Conservation (phyloP, 192 early-diverging fungal genomes). For the Coemansia sp. region DNA sequence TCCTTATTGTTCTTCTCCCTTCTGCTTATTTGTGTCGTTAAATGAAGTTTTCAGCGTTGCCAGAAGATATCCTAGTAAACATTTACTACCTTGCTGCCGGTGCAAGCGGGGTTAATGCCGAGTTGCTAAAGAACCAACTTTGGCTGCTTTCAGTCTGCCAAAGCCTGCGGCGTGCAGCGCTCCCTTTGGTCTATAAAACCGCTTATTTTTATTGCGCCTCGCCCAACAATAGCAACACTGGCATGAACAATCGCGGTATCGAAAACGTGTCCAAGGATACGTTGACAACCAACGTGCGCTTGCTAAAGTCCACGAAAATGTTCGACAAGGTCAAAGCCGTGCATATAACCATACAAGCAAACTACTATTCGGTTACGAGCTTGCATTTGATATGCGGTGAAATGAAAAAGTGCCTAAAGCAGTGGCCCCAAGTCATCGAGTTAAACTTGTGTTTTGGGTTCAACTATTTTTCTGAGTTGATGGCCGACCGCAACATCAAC, state of each 20-base stretch:
- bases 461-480: background rate
- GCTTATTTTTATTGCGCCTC: background rate
- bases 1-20: background rate
- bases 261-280: background rate
- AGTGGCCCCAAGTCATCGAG: background rate
- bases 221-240: background rate
- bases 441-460: background rate
- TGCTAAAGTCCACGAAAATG: background rate
- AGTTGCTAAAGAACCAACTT: background rate
- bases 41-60: background rate
- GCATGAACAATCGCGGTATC: background rate
- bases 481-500: background rate
- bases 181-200: slow-evolving; percentile 2
- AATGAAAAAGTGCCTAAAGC: background rate
- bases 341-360: background rate
- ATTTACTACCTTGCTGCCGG: background rate
- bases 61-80: background rate
- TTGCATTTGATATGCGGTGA: background rate
- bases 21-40: background rate
- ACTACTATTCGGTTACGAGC: background rate
- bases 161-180: background rate
- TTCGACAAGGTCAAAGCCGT: background rate
- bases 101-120: background rate
- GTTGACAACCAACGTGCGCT: background rate
- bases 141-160: background rate